phyloP scores from a whole-genome alignment of 2,329 filamentous ascomycete genomes.

The Ceratocystis albifundus region DNA sequence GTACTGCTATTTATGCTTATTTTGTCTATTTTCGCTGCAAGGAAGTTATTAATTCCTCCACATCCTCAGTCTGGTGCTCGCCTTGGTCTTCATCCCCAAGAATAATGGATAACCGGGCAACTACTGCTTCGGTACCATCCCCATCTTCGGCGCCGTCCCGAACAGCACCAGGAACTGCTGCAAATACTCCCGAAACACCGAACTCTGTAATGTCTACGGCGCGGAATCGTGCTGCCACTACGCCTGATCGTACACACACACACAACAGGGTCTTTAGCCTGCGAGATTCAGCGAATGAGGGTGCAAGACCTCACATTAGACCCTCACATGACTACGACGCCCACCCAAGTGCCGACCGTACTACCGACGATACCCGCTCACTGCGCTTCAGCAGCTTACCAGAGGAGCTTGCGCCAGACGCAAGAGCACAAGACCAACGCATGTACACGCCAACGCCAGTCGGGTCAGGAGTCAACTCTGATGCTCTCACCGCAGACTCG shows the following conservation, averaged over 20 bases:
- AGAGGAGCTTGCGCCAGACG: neutral
- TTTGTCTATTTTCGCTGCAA: conserved; percentile 20
- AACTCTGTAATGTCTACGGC: no score
- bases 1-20: conserved; percentile 20
- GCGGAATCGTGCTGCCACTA: neutral
- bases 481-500: neutral
- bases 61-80: neutral
- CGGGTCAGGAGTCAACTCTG: neutral
- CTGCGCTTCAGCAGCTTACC: neutral
- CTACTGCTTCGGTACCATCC: neutral
- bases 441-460: neutral
- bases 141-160: neutral
- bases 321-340: neutral
- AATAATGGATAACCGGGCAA: neutral
- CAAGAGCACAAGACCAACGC: neutral
- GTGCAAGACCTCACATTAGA: neutral
- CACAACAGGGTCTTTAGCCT: neutral
- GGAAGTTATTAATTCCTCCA: neutral
- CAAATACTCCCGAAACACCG: neutral
- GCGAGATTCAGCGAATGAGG: neutral
- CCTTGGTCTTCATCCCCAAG: neutral
- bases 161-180: neutral
- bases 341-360: neutral
- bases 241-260: neutral
- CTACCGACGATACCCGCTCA: neutral